Conservation (phyloP, 108 stramenopile species). For the Nitzschia sp. region DNA sequence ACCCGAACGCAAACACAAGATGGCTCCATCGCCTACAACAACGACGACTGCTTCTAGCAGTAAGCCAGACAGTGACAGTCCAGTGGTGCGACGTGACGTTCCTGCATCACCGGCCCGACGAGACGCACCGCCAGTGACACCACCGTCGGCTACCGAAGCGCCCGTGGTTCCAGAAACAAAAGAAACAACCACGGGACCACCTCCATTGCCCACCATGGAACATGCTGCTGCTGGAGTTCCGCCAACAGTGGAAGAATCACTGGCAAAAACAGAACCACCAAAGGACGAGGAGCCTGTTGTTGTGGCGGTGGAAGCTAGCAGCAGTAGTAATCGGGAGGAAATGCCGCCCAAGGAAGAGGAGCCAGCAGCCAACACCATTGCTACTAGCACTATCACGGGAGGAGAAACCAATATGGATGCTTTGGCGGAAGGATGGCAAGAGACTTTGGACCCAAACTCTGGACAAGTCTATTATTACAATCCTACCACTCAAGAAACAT, state of each 20-base stretch:
- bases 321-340: no score
- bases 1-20: conserved; percentile 16
- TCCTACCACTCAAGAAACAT: conserved; percentile 44
- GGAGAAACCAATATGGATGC: not conserved
- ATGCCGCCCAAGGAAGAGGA: not conserved
- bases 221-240: not conserved
- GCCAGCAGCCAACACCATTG: not conserved
- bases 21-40: not conserved
- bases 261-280: no score
- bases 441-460: conserved; percentile 45
- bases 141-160: not conserved
- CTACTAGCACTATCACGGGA: not conserved
- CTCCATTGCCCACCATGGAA: no score
- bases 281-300: no score
- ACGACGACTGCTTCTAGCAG: not conserved
- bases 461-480: conserved; percentile 64
- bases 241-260: not conserved
- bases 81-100: no score
- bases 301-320: no score
- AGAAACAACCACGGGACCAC: not conserved
- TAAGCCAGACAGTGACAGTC: no score
- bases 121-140: not conserved
- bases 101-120: no score
- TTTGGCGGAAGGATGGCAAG: conserved; percentile 63
- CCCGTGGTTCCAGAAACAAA: not conserved